A percentile compares a stretch with the other conserved stretches of the same genome.
These are phyloP conservation scores for Apiotrichum laibachii DNA, from an alignment of 1,284 basidiomycete species.

Conservation along the genomic window DNA sequence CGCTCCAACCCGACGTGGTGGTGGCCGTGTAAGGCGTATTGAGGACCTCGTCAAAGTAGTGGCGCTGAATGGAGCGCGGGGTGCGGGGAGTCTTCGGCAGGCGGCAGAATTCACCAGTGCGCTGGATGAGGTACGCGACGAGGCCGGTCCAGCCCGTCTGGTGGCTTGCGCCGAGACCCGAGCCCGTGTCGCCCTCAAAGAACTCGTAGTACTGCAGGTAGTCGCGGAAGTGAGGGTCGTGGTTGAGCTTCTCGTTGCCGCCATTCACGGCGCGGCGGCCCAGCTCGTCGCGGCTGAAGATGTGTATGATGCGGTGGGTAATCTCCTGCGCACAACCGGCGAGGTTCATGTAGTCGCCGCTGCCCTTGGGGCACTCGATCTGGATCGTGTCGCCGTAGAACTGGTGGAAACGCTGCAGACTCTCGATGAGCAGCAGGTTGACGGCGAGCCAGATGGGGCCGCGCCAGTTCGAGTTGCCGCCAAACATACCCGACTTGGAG, in stretches of 20 bases:
- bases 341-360: conserved; percentile 92
- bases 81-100: conserved; percentile 80
- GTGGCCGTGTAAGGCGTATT: conserved; percentile 44
- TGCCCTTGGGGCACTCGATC: conserved; percentile 93
- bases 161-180: conserved; percentile 91
- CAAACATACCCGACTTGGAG: conserved; percentile 87
- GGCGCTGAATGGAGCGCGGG: conserved; percentile 62
- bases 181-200: conserved; percentile 91
- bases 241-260: conserved; percentile 78
- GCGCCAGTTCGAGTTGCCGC: conserved; percentile 94
- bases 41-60: conserved; percentile 80
- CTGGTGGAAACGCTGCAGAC: conserved; percentile 91
- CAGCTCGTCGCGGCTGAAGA: conserved; percentile 84
- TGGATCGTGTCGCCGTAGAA: conserved; percentile 85
- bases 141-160: conserved; percentile 97
- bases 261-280: conserved; percentile 88
- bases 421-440: conserved; percentile 66
- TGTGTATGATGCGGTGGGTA: conserved; percentile 92
- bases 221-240: conserved; percentile 93
- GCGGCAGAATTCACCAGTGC: conserved; percentile 75
- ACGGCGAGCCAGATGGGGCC: conserved; percentile 83
- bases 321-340: conserved; percentile 93
- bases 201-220: conserved; percentile 64
- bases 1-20: conserved; percentile 32
- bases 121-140: conserved; percentile 82